These are phyloP conservation scores for Aureobasidium melanogenum DNA, from an alignment of 2,329 filamentous ascomycete genomes.

Conservation along the genomic window DNA sequence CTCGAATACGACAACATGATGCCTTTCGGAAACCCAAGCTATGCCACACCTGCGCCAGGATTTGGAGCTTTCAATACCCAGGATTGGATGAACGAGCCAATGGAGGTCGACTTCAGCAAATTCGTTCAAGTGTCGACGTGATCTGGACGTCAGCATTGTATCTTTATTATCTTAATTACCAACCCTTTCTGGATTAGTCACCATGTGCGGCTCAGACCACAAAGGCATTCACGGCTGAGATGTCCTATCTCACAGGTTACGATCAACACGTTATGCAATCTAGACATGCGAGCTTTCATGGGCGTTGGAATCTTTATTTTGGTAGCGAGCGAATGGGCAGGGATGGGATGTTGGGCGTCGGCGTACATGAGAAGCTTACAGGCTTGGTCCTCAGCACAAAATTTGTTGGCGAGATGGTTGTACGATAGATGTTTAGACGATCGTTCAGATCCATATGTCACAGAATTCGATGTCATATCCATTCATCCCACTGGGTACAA, in stretches of 20 bases:
- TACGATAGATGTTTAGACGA: neutral
- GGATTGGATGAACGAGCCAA: conserved; percentile 15
- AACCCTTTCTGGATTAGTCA: neutral
- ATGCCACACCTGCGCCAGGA: neutral
- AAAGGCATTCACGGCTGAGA: neutral
- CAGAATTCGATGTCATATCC: neutral
- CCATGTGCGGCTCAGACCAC: neutral
- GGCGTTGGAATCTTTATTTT: neutral
- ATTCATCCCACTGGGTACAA: neutral
- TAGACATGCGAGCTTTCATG: neutral
- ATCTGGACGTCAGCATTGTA: neutral
- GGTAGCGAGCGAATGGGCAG: neutral
- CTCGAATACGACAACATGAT: conserved; percentile 11
- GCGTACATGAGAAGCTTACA: neutral
- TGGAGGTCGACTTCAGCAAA: conserved; percentile 24
- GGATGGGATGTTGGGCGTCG: neutral
- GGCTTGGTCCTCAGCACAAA: neutral
- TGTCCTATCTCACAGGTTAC: neutral
- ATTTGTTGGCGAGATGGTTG: neutral
- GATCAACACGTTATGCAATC: conserved; percentile 1
- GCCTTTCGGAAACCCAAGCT: neutral
- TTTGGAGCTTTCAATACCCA: conserved; percentile 2
- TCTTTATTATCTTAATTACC: conserved; percentile 1
- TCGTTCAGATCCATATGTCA: neutral
- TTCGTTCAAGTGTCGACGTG: conserved; percentile 19